These are phyloP conservation scores for Mortierella hygrophila DNA, from an alignment of 192 early-diverging fungal genomes.

Conservation along the genomic window DNA sequence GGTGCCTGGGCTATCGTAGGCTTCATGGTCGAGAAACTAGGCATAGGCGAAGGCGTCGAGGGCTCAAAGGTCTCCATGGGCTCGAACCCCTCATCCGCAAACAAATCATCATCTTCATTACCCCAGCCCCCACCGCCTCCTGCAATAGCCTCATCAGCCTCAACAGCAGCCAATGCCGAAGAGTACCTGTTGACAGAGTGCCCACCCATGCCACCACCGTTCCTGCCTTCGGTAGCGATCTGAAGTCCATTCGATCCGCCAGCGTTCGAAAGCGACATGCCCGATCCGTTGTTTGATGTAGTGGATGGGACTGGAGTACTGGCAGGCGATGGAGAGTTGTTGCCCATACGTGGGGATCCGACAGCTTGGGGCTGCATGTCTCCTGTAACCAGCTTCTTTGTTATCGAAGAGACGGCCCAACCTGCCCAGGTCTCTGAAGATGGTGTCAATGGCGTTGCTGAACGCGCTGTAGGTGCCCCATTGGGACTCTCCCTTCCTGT, in stretches of 20 bases:
- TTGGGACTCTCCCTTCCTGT: conserved; percentile 42
- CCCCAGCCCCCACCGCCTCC: conserved; percentile 49
- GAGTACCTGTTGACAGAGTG: conserved; percentile 46
- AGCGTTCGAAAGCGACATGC: conserved; percentile 23
- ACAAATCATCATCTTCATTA: conserved; percentile 57
- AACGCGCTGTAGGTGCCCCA: conserved; percentile 20
- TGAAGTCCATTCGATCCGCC: conserved; percentile 23
- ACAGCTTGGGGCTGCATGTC: conserved; percentile 25
- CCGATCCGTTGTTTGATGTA: conserved; percentile 16
- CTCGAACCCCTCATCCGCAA: conserved; percentile 52
- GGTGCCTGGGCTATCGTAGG: not conserved
- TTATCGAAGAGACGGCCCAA: conserved; percentile 90
- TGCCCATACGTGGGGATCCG: conserved; percentile 4
- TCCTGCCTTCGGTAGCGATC: conserved; percentile 15
- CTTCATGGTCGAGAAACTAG: conserved; percentile 28
- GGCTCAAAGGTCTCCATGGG: conserved; percentile 37
- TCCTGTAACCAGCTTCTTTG: conserved; percentile 62
- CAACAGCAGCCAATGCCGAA: conserved; percentile 49
- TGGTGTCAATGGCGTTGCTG: conserved; percentile 42
- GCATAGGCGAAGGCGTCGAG: conserved; percentile 27
- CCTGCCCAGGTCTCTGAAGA: conserved; percentile 82
- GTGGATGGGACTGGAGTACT: conserved; percentile 38
- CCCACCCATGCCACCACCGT: conserved; percentile 18
- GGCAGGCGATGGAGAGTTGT: conserved; percentile 9
- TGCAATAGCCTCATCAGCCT: conserved; percentile 29